These are phyloP conservation scores for Cyberlindnera saturnus DNA, from an alignment of 805 yeast genomes.

Conservation along the genomic window DNA sequence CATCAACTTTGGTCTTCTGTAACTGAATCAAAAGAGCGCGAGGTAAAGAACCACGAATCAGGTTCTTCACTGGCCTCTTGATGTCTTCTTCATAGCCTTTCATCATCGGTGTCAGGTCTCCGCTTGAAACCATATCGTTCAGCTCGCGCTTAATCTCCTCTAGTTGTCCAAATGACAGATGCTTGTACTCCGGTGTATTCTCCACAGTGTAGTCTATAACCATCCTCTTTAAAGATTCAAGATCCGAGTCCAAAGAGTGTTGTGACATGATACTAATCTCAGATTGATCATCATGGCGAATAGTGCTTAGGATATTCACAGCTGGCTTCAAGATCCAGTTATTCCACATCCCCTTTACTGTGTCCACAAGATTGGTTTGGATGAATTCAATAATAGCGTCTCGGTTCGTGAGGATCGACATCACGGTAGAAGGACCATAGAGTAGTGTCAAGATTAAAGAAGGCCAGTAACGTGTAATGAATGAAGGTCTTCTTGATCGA, in stretches of 20 bases:
- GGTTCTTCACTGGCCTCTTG: conserved; percentile 56
- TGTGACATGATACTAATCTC: conserved; percentile 74
- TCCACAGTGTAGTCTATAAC: conserved; percentile 62
- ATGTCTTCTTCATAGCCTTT: conserved; percentile 74
- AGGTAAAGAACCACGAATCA: conserved; percentile 61
- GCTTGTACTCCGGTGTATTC: conserved; percentile 14
- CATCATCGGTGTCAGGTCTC: conserved; percentile 78
- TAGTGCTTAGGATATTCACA: conserved; percentile 63
- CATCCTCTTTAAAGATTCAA: conserved; percentile 83
- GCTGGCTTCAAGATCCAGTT: conserved; percentile 86
- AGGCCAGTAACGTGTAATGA: conserved; percentile 63
- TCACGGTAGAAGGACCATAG: conserved; percentile 49
- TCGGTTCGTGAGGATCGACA: conserved; percentile 43
- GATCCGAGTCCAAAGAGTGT: conserved; percentile 71
- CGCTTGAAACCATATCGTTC: conserved; percentile 49
- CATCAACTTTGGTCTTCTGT: conserved; percentile 96
- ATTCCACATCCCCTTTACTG: conserved; percentile 56
- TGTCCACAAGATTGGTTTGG: conserved; percentile 53
- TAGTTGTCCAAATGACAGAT: conserved; percentile 2
- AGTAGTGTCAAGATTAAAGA: conserved; percentile 31
- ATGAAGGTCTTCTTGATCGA: conserved; percentile 30
- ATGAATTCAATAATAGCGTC: conserved; percentile 51
- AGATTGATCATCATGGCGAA: conserved; percentile 75
- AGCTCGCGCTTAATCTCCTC: conserved; percentile 25
- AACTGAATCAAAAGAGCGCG: conserved; percentile 81